Evolutionary conservation across 129 eudicot species (phyloP).

Genomic region (carrot (Daucus carota)): DNA sequence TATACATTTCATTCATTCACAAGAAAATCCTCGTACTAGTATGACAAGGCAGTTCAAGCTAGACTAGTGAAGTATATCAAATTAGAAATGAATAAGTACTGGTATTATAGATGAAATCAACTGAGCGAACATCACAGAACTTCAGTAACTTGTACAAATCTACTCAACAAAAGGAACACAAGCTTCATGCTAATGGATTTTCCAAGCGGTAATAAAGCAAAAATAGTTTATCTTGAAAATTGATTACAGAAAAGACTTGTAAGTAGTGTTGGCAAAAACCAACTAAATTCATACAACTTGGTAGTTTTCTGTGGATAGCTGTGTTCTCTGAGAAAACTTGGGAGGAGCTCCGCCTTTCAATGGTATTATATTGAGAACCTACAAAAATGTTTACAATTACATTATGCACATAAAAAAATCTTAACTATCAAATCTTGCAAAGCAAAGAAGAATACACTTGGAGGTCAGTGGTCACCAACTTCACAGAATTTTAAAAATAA

Average conservation of each 20-base stretch:
- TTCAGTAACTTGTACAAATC: slow-evolving; percentile 2
- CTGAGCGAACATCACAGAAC: neutral
- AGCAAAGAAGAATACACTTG: neutral
- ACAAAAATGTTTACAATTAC: neutral
- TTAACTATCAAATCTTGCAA: neutral
- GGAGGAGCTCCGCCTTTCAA: slow-evolving; percentile 77
- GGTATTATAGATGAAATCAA: neutral
- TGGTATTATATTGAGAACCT: slow-evolving; percentile 74
- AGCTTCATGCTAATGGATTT: neutral
- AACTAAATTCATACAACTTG: slow-evolving; percentile 55
- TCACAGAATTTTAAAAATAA: neutral
- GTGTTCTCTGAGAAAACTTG: slow-evolving; percentile 68
- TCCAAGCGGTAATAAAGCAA: neutral
- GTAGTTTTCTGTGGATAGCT: slow-evolving; percentile 65
- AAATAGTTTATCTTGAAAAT: neutral
- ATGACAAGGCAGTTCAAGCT: neutral
- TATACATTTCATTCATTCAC: neutral
- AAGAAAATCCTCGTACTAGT: neutral
- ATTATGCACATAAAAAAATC: neutral
- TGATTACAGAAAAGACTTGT: neutral
- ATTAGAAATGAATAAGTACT: neutral
- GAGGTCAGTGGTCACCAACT: neutral
- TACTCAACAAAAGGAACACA: neutral
- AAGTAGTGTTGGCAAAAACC: neutral
- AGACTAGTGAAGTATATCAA: neutral